These are phyloP conservation scores for Nicotiana attenuata DNA, from an alignment of 257 asterid species.

Conservation along the genomic window DNA sequence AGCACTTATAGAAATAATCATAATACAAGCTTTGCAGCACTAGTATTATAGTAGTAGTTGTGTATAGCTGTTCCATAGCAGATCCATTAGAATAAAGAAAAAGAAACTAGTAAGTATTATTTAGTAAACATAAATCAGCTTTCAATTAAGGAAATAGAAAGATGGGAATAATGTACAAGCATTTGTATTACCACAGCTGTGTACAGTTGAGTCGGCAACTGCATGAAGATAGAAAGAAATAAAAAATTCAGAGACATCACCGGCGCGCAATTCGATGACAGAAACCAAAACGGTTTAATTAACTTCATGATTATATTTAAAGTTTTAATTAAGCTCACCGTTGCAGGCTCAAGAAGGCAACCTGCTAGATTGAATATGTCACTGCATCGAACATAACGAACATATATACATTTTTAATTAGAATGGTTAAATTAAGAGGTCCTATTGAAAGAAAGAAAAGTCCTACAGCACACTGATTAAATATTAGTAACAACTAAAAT, in stretches of 20 bases:
- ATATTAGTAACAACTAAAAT: too few species aligned
- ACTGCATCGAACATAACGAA: slow-evolving; percentile 34
- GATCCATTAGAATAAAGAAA: background rate
- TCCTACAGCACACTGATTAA: background rate
- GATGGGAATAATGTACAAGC: background rate
- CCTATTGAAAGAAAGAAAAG: background rate
- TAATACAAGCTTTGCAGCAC: slow-evolving; percentile 78
- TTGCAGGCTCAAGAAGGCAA: slow-evolving; percentile 91
- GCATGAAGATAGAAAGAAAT: slow-evolving; percentile 26
- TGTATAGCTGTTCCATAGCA: slow-evolving; percentile 56
- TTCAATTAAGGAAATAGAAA: too few species aligned
- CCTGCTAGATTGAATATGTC: slow-evolving; percentile 76
- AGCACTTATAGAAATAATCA: slow-evolving; percentile 42
- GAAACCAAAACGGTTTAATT: background rate
- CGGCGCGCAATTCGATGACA: background rate
- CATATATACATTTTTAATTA: background rate
- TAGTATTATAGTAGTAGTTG: slow-evolving; percentile 53
- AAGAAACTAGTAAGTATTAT: too few species aligned
- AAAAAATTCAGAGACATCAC: background rate
- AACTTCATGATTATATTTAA: background rate
- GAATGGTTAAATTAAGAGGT: background rate
- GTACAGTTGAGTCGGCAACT: slow-evolving; percentile 90
- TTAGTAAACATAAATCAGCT: background rate
- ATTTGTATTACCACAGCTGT: slow-evolving; percentile 68
- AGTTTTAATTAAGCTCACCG: slow-evolving; percentile 28